Evolutionary conservation across 2,329 filamentous ascomycete genomes (phyloP), one percentile per base, ranked within the genome.

Genomic region (Colletotrichum incanum): DNA sequence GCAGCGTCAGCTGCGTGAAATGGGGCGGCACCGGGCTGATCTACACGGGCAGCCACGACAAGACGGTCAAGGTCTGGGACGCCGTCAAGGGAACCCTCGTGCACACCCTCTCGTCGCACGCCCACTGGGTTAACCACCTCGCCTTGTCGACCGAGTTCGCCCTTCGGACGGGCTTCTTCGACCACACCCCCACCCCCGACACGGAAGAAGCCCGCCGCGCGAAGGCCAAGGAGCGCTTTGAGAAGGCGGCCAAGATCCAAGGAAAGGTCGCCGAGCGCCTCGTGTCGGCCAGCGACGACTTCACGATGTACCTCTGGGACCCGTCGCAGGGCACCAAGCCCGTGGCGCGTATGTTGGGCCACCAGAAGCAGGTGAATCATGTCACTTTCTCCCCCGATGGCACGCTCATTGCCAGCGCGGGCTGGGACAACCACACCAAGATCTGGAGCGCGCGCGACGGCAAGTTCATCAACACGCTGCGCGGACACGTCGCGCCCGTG

Each of bases 361-460:
- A 99, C 79, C 94, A 98, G 81, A 98, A 98, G 84, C 94, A 96
- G 79, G 95, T 98, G 76, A 98, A 98, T 81, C 94, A 98, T 80
- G 95, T 98, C 59, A 93, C 92, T 0, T 98, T 98, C 83, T 98
- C 94, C 0, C 95, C 96, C 0, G 95, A 98, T 78, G 96, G 95
- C 43, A 87, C 90, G 11, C 88, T 96, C 71, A 95, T 99, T 77
- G 96, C 96, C 11, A 97, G 93, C 47, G 92, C 94, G 11, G 92
- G 93, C 5, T 99, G 96, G 85, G 96, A 99, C 81, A 99, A 98
- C 80, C 94, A 96, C 78, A 94, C 96, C 76, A 98, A 98, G 83
- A 84, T 98, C 34, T 98, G 95, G 95, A 94, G 92, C 76, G 65
- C 72, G 71, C 88, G 89, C 74, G 90, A 92, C 75, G 90, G 90